A percentile compares a stretch with the other conserved stretches of the same genome.
Conservation (phyloP, 129 eudicot genomes). For the Chrysanthemum seticuspe region DNA sequence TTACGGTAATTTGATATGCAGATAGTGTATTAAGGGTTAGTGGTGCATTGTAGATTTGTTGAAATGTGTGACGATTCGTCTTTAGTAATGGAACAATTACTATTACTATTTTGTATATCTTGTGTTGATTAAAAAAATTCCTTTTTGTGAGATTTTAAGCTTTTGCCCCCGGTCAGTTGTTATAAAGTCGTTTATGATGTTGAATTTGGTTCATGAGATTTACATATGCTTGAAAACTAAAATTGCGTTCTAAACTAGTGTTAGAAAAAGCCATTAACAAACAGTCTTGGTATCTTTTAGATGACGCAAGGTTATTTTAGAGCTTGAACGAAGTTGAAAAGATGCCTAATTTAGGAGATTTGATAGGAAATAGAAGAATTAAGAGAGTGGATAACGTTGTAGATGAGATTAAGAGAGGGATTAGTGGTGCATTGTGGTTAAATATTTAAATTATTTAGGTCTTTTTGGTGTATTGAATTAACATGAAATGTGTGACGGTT, state of each 20-base stretch:
- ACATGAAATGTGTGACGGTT: not conserved
- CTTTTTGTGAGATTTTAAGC: slow-evolving; percentile 3
- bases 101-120: not conserved
- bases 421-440: not conserved
- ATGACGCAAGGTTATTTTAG: not conserved
- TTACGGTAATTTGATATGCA: no score
- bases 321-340: not conserved
- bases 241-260: not conserved
- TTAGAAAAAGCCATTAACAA: not conserved
- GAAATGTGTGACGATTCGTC: not conserved
- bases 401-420: no score
- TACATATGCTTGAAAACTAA: slow-evolving; percentile 5
- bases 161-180: not conserved
- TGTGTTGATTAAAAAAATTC: slow-evolving; percentile 8
- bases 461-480: no score
- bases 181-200: slow-evolving; percentile 4
- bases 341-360: no score
- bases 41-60: not conserved
- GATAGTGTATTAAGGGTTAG: not conserved
- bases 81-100: not conserved
- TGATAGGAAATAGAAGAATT: no score
- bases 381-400: not conserved
- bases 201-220: not conserved
- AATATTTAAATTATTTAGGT: not conserved
- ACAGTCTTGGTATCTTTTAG: slow-evolving; percentile 12